Evolutionary conservation across 164 flowering plant species (phyloP).

Genomic region (Aristolochia fimbriata): DNA sequence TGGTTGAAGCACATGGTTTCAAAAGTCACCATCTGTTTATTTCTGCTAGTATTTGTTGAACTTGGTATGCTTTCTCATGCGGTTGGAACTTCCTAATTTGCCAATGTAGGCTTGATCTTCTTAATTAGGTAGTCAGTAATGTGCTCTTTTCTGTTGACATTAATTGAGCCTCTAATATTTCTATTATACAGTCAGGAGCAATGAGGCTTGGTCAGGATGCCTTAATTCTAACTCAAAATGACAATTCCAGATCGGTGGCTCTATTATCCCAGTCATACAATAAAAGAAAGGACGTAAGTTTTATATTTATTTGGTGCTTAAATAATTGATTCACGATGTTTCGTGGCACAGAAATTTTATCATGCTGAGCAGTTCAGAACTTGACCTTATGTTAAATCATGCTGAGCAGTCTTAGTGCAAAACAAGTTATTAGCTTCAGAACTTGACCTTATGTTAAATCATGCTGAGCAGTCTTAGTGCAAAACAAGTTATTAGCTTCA

Average conservation of each 20-base stretch:
- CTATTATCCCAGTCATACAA: slow-evolving; percentile 54
- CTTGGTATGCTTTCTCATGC: no score
- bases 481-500: no score
- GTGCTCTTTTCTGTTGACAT: background rate
- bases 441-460: no score
- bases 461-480: no score
- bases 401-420: no score
- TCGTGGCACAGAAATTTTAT: background rate
- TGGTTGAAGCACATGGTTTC: no score
- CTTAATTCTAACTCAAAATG: slow-evolving; percentile 44
- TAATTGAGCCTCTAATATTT: background rate
- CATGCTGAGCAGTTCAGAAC: slow-evolving; percentile 21
- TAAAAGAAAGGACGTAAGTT: slow-evolving; percentile 39
- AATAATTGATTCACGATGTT: background rate
- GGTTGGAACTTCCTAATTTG: no score
- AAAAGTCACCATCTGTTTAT: no score
- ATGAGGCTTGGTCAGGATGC: slow-evolving; percentile 54
- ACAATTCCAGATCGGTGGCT: slow-evolving; percentile 51
- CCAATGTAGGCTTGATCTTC: no score
- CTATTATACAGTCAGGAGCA: slow-evolving; percentile 40
- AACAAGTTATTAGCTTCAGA: no score
- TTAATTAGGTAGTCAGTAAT: background rate
- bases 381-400: no score
- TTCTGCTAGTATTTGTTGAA: no score
- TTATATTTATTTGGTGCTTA: background rate